Percentiles rank a stretch among this genome's conserved stretches.
Conservation (phyloP, 495 filamentous ascomycete species). For the Geopyxis carbonaria region DNA sequence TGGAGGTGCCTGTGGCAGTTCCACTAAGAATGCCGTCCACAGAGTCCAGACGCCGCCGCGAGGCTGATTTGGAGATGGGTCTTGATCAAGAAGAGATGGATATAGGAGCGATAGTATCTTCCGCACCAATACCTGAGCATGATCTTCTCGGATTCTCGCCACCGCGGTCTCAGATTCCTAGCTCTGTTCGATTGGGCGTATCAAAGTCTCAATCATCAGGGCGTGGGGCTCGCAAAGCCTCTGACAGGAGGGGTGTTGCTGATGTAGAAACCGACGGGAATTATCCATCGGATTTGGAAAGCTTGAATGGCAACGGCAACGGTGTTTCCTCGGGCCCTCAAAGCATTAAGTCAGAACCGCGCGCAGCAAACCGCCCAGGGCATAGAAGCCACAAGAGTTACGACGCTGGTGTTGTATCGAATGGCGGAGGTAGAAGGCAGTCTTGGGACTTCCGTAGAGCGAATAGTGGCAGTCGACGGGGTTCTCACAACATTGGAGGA, state of each 20-base stretch:
- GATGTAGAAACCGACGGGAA: too few relatives aligned
- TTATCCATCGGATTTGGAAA: too few relatives aligned
- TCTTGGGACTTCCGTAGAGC: neutral
- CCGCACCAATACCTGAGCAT: slow-evolving; percentile 35
- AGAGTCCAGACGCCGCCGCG: slow-evolving; percentile 51
- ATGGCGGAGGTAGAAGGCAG: neutral
- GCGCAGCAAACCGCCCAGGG: slow-evolving; percentile 1
- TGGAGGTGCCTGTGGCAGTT: slow-evolving; percentile 85
- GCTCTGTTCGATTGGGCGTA: slow-evolving; percentile 72
- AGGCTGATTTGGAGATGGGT: slow-evolving; percentile 26
- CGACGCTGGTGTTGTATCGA: slow-evolving; percentile 7
- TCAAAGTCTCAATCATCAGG: too few relatives aligned
- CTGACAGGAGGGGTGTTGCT: too few relatives aligned
- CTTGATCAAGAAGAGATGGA: slow-evolving; percentile 55
- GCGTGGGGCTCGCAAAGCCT: too few relatives aligned
- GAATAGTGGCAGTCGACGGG: neutral
- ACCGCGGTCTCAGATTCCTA: slow-evolving; percentile 51
- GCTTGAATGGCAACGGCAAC: too few relatives aligned
- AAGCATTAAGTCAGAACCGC: neutral
- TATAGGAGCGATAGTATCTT: slow-evolving; percentile 56
- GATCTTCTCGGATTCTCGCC: slow-evolving; percentile 62
- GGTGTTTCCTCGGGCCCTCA: neutral
- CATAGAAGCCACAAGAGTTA: slow-evolving; percentile 16
- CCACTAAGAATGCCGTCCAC: slow-evolving; percentile 65
- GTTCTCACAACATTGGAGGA: neutral